Evolutionary conservation across 345 rosid species (phyloP), one percentile per base, ranked within the genome.

Genomic region (Lepidium didymum): DNA sequence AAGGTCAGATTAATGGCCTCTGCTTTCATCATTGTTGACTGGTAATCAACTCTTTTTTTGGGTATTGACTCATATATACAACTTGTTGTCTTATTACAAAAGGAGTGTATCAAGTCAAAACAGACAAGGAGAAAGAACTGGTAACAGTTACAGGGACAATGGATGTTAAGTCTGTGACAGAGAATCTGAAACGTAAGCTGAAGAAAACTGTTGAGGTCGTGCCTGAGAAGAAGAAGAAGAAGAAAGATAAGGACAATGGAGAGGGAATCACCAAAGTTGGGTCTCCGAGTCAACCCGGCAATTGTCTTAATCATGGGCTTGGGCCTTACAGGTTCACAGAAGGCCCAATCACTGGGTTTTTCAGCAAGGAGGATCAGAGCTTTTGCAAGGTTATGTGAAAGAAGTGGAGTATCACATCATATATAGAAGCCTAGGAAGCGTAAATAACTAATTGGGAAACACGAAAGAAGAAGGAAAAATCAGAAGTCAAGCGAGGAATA

Each of bases 221-320:
- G 73, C 91, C 86, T 6, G 86, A 87, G 12, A 87, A 89, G 82
- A 89, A 87, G 58, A 89, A 87, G 58, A 82, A 86, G 67, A 78
- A 86, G 25, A 81, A 82, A 37, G 78, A 67, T 0, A 70, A 67
- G 19, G 63, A 80, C 53, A 66, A 64, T 7, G 46, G 36, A 7
- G 79, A 67, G 31, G 70, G 50, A 0, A 82, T 34, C 6, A 51
- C 35, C 23, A 66, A 58, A 66, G 21, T 43, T 15, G 72, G 55
- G 34, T 58, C 60, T 10, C 72, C 67, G 41, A 14, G 56, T 54
- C 56, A 15, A 54, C 56, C 72, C 7, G 44, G 56, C 1, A 42
- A 57, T 43, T 60, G 46, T 21, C 31, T 35, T 14, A 12, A 3
- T 2, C 9, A 1, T 50, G 68, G 63, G 56, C 7, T 18, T 74